phyloP scores from a whole-genome alignment of 192 early-diverging fungal species.

The Pecoramyces ruminantium region DNA sequence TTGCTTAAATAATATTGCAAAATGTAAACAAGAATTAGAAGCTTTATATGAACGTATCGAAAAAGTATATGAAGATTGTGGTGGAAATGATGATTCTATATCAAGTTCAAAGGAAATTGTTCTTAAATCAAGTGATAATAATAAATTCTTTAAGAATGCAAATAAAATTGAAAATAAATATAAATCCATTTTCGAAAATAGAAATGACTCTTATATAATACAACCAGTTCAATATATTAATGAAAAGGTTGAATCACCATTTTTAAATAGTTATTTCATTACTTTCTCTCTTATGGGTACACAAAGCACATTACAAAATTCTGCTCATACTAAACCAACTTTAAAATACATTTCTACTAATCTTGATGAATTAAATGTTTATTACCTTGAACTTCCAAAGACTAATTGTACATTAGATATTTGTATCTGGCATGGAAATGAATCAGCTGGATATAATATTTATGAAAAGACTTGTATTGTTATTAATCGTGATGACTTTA shows the following conservation, averaged over 20 bases:
- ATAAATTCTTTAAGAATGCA: neutral
- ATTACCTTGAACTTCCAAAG: neutral
- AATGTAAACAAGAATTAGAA: neutral
- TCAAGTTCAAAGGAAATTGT: neutral
- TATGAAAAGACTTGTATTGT: neutral
- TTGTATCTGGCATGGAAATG: neutral
- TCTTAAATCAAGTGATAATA: neutral
- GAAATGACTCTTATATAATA: neutral
- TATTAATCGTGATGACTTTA: neutral
- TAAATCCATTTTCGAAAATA: neutral
- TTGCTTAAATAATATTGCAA: neutral
- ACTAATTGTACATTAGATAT: neutral
- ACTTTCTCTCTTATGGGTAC: neutral
- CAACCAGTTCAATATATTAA: neutral
- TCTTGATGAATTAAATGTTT: neutral
- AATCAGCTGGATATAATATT: neutral
- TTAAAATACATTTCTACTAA: neutral
- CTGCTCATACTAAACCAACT: neutral
- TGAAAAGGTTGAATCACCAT: neutral
- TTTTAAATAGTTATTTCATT: neutral
- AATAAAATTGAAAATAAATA: neutral
- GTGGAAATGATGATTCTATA: neutral
- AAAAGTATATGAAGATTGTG: neutral
- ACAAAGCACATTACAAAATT: neutral
- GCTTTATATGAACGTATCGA: neutral